Base-by-base conservation (phyloP, 1,139 yeast genomes). In the Yarrowia galli region DNA sequence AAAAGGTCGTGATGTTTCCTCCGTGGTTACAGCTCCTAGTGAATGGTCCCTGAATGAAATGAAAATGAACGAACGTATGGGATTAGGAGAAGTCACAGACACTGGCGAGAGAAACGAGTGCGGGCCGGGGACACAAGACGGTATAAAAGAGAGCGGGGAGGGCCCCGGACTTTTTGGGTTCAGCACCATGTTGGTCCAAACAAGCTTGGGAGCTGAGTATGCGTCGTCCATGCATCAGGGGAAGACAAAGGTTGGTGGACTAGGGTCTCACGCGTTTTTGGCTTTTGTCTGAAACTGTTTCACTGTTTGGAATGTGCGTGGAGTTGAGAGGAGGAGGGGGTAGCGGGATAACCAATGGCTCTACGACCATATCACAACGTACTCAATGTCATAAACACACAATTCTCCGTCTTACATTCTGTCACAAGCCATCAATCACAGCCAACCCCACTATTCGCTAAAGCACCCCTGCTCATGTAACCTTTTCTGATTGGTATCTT, bases 391-490 rank as follows among this genome's bases (percentile, higher is more conserved):
- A 6, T 25, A 7, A 25, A 25, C 28, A 25, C 3, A 25, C n/a
- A n/a, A n/a, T n/a, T n/a, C n/a, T n/a, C n/a, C n/a, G n/a, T n/a
- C n/a, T n/a, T n/a, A n/a, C n/a, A n/a, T n/a, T n/a, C n/a, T n/a
- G n/a, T n/a, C n/a, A n/a, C n/a, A n/a, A n/a, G n/a, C n/a, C n/a
- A n/a, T n/a, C 38, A 10, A 12, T 35, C 38, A 35, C 8, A 6
- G 15, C 7, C 23, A 16, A 13, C 25, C 25, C 48, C 48, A 43
- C 48, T 22, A 54, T 32, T 53, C 61, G 61, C 61, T 54, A 54
- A 54, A 54, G 61, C 61, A 54, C 61, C 61, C 48, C 61, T 54
- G 61, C 48, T 40, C 35, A 23, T 54, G 36, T 36, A 53, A 38
- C 35, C 61, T 54, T 40, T 54, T 54, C 36, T 40, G 43, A 36